Evolutionary conservation across 208 protist genomes (phyloP), one percentile per base, ranked within the genome.

Genomic region (Trypanosoma congolense): DNA sequence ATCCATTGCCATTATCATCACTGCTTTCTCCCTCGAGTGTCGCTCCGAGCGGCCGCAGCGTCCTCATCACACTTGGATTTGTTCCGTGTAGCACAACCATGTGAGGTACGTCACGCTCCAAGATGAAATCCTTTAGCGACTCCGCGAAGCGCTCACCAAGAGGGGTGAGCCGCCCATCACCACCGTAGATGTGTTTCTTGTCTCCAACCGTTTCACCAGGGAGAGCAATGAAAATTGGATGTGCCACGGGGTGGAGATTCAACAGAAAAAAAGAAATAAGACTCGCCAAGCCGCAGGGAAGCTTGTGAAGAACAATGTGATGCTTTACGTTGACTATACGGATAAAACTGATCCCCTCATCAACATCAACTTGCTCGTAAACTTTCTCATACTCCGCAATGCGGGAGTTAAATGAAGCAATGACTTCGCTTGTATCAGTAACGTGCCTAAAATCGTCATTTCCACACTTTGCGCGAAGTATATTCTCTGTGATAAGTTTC

Each of bases 391-490:
- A 95, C 61, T 95, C 70, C 18, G 48, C 43, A 54, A 92, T 93
- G 42, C 89, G 83, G 19, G 70, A 76, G 18, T 79, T 63, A 57
- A 95, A 95, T 44, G 90, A 77, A 18, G 67, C 51, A 48, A 93
- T 85, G n/a, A 90, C 82, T 41, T 73, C 70, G 57, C 40, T 75
- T 35, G 82, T 84, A 65, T 93, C 80, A n/a, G 65, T 79, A 16
- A 87, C 73, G 51, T 78, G 68, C 47, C 85, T 88, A 73, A 94
- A 95, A 70, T 95, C 89, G 53, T 90, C 89, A 56, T 95, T 95
- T 53, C 85, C 76, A 52, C 73, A 92, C 66, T 95, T 95, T 56
- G 77, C 80, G 30, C 82, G 80, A 16, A 95, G 61, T 49, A 95
- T 92, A 62, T 92, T 95, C 65, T 92, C 81, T 41, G 71, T 92